A percentile compares a stretch with the other conserved stretches of the same genome.
phyloP scores from a whole-genome alignment of 495 filamentous ascomycete species.

The Haplographium delicatum region DNA sequence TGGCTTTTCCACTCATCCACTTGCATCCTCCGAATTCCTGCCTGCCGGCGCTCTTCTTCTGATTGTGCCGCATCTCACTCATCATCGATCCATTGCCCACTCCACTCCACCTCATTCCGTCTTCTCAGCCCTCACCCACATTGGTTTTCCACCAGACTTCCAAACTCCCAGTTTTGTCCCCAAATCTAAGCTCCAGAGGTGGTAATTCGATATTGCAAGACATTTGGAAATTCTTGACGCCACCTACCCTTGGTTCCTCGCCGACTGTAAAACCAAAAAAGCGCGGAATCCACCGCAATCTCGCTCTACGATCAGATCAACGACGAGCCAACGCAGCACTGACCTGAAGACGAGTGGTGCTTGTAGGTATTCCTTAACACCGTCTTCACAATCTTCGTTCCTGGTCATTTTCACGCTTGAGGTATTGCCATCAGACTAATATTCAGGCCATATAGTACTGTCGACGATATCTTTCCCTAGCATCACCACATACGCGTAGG shows the following conservation, averaged over 20 bases:
- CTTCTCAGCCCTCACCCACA: neutral
- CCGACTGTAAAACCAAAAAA: too few species aligned
- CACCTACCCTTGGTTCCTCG: slow-evolving; percentile 17
- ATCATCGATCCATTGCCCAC: too few species aligned
- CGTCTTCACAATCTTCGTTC: slow-evolving; percentile 3
- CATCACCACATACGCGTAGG: slow-evolving; percentile 12
- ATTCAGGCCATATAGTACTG: slow-evolving; percentile 8
- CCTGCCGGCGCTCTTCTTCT: slow-evolving; percentile 9
- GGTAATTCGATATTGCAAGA: too few species aligned
- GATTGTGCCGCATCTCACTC: neutral
- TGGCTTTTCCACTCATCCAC: neutral
- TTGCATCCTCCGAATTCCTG: neutral
- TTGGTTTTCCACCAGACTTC: neutral
- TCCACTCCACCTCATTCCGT: neutral
- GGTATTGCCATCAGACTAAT: slow-evolving; percentile 13
- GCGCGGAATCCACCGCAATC: slow-evolving; percentile 24
- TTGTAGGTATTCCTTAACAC: slow-evolving; percentile 19
- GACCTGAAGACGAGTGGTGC: slow-evolving; percentile 18
- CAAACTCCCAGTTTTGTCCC: neutral
- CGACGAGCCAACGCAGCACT: slow-evolving; percentile 19
- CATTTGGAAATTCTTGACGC: too few species aligned
- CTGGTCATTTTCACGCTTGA: slow-evolving; percentile 3
- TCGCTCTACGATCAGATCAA: slow-evolving; percentile 25
- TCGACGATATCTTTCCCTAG: neutral
- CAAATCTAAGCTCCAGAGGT: too few species aligned